Evolutionary conservation across 2,329 filamentous ascomycete genomes (phyloP), one percentile per base, ranked within the genome.

Genomic region (Capronia coronata): DNA sequence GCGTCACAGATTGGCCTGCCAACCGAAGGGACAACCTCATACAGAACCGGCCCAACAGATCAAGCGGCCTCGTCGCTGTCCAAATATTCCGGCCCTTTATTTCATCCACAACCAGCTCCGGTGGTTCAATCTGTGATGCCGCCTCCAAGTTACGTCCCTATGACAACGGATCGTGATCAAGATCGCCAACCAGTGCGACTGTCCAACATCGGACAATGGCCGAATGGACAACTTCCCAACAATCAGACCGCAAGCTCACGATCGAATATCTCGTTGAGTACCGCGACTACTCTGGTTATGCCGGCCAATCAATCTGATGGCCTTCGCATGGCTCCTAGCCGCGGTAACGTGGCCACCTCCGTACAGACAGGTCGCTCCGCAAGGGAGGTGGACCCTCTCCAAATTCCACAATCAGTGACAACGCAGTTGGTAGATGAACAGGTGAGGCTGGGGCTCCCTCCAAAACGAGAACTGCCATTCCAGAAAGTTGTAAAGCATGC

Each of bases 401-500:
- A 18, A 22, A 7, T 22, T 22, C 48, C 21, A 11, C 40, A 32
- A 21, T 14, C 48, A 23, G 34, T 3, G 6, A 34, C 48, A 18
- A n/a, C 18, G 3, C 23, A 29, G 19, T n/a, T 38, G 6, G 18
- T 25, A 7, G 14, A 27, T 16, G 22, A 42, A 16, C 27, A 46
- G 2, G 18, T 25, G 7, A 32, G 25, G 18, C 41, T 52, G 9
- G 25, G 11, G 44, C 60, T 72, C n/a, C 71, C 71, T 13, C 71
- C 71, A 16, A 70, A 64, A 51, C 56, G 71, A 52, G 61, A 67
- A 13, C 62, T 73, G 0, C 71, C 71, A 2, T 73, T 72, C 48
- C 46, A 22, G 10, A 44, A 25, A 23, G 22, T n/a, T 25, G 9
- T n/a, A 14, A 16, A 43, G 14, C 23, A 6, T 18, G n/a, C n/a